Evolutionary conservation across 1,139 yeast genomes (phyloP).

Genomic region (Kazachstania sp.): DNA sequence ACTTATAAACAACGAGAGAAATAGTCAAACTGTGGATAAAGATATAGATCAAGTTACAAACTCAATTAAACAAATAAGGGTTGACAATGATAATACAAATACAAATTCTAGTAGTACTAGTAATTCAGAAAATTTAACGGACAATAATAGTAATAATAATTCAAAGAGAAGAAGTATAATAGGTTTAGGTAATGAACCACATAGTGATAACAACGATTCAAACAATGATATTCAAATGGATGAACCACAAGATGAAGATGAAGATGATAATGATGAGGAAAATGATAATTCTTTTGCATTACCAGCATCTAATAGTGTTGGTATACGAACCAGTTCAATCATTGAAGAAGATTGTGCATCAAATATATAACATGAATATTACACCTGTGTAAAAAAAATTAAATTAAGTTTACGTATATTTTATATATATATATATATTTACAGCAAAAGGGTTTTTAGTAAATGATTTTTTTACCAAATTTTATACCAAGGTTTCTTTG

Average conservation of each 20-base stretch:
- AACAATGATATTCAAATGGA: not conserved
- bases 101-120: not conserved
- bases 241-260: not conserved
- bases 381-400: not conserved
- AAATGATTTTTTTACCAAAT: no score
- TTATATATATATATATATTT: no score
- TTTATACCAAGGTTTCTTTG: slow-evolving; percentile 21
- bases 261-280: slow-evolving; percentile 1
- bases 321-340: not conserved
- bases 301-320: slow-evolving; percentile 8
- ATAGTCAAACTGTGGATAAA: not conserved
- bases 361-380: not conserved
- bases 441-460: no score
- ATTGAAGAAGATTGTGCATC: not conserved
- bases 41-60: not conserved
- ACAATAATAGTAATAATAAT: not conserved
- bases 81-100: not conserved
- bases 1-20: not conserved
- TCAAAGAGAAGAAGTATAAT: slow-evolving; percentile 6
- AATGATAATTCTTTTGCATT: slow-evolving; percentile 17
- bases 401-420: not conserved
- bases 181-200: slow-evolving; percentile 3
- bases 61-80: not conserved
- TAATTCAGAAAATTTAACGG: not conserved
- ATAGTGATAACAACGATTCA: not conserved